Evolutionary conservation across 345 rosid genomes (phyloP).

Genomic region (Pugionium dolabratum): DNA sequence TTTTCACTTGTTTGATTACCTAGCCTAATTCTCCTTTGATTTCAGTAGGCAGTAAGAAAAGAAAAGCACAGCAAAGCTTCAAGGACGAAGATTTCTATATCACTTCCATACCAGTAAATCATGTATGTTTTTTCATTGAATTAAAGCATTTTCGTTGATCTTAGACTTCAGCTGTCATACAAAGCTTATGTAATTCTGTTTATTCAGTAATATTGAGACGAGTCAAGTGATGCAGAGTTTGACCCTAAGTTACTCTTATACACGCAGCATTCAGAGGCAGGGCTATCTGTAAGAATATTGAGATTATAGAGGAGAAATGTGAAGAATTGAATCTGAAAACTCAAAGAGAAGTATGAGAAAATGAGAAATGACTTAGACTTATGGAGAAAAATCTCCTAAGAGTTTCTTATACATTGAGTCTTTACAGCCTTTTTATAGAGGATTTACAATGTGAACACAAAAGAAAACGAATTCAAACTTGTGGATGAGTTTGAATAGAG

Average conservation of each 20-base stretch:
- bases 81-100: constrained; percentile 86
- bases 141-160: not conserved
- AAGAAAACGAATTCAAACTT: too few relatives aligned
- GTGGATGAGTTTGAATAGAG: too few relatives aligned
- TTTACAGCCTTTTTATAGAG: too few relatives aligned
- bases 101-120: constrained; percentile 83
- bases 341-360: too few relatives aligned
- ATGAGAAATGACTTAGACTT: too few relatives aligned
- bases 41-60: constrained; percentile 57
- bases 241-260: constrained; percentile 29
- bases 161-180: too few relatives aligned
- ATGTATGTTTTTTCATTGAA: constrained; percentile 45
- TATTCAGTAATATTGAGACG: constrained; percentile 6
- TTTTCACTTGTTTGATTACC: constrained; percentile 21
- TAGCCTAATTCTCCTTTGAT: constrained; percentile 28
- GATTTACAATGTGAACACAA: too few relatives aligned
- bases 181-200: too few relatives aligned
- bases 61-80: constrained; percentile 69
- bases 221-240: constrained; percentile 17
- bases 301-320: too few relatives aligned
- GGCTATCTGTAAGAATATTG: constrained; percentile 76
- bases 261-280: constrained; percentile 80
- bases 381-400: too few relatives aligned
- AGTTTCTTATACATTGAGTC: too few relatives aligned
- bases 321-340: too few relatives aligned